These are phyloP conservation scores for Paspalum notatum DNA, from an alignment of 176 grass and related monocot genomes.

Conservation along the genomic window DNA sequence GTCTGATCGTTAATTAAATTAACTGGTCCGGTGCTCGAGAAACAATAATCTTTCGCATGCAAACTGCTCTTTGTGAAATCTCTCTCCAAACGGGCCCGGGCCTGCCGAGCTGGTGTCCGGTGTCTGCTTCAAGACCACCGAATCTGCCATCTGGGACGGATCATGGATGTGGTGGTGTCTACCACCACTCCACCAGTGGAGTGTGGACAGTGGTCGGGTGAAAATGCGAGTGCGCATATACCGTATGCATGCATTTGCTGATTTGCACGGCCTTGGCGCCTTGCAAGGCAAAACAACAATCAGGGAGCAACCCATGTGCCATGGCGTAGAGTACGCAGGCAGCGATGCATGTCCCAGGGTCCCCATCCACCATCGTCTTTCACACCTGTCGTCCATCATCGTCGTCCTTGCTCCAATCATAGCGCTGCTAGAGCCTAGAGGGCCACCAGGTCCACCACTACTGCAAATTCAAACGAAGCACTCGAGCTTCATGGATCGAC, in stretches of 20 bases:
- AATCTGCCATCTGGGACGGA: not conserved
- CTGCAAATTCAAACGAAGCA: not conserved
- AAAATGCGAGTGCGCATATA: not conserved
- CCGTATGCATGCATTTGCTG: not conserved
- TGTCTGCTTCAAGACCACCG: not conserved
- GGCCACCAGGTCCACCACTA: slow-evolving; percentile 28
- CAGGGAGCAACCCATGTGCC: slow-evolving; percentile 60
- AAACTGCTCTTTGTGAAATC: not conserved
- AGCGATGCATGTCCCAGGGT: slow-evolving; percentile 18
- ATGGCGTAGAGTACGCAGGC: slow-evolving; percentile 30
- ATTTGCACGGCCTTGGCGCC: not conserved
- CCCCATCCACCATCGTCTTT: slow-evolving; percentile 36
- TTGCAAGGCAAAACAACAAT: slow-evolving; percentile 5
- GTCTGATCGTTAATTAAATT: slow-evolving; percentile 22
- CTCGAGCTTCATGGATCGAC: not conserved
- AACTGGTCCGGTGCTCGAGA: not conserved
- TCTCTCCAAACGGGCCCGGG: not conserved
- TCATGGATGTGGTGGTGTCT: not conserved
- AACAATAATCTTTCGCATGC: too few species aligned
- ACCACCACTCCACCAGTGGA: not conserved
- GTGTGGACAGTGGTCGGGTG: not conserved
- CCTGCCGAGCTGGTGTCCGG: not conserved
- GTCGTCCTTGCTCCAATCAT: slow-evolving; percentile 25
- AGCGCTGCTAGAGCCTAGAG: too few species aligned
- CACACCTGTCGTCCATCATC: slow-evolving; percentile 36